Evolutionary conservation across 1,284 basidiomycete genomes (phyloP), one percentile per base, ranked within the genome.

Genomic region (Ustilago lituana): DNA sequence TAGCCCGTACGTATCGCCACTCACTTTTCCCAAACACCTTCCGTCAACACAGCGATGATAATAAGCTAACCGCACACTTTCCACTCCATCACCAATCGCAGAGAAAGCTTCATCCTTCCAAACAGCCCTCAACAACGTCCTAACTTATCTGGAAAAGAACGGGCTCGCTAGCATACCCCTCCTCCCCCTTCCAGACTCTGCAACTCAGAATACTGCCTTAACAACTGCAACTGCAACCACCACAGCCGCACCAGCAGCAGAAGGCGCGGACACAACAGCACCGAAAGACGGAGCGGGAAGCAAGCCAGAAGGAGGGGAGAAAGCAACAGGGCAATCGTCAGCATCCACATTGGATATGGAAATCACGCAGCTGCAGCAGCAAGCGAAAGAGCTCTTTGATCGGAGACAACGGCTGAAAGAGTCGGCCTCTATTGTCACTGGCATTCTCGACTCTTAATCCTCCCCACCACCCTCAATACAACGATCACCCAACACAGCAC

Each of bases 401-500:
- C 52, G 58, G 11, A 23, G 67, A 5, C 61, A 64, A 20, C 40
- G 67, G 15, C 36, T 70, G 12, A 56, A 52, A 24, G 67, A 70
- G 23, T 51, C 53, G 3, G 67, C 67, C 3, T 46, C 49, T 3
- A 65, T 65, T 27, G 53, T 70, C 5, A 43, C 35, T 19, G 50
- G 57, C 15, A 70, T 70, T 14, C 67, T 70, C 44, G 48, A 61
- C 17, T 58, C 62, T 5, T 65, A 53, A 31, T 22, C n/a, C n/a
- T n/a, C n/a, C n/a, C n/a, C n/a, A 41, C n/a, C 23, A 38, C 35
- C 23, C 20, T 9, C 15, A 26, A 24, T 7, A 14, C 22, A 26
- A 8, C n/a, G n/a, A n/a, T n/a, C n/a, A n/a, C n/a, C n/a, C n/a
- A n/a, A n/a, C n/a, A n/a, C n/a, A n/a, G n/a, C n/a, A n/a, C n/a